Evolutionary conservation across 2,329 filamentous ascomycete species (phyloP), one percentile per base, ranked within the genome.

Genomic region (Diaporthe vaccinii): DNA sequence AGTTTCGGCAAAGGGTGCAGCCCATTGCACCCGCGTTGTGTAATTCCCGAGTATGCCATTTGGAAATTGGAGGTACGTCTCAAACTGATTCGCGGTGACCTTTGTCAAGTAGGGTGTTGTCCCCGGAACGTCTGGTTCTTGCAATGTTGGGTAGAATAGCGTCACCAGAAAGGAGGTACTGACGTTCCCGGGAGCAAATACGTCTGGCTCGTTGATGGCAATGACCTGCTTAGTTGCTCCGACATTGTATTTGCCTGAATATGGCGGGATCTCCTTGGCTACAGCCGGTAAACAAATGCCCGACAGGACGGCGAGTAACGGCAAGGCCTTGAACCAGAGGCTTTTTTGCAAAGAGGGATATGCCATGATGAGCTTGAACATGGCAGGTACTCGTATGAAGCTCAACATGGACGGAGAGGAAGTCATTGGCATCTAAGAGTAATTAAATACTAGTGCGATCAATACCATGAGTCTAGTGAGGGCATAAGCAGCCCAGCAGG

Each of bases 181-280:
- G 39, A 72, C n/a, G 15, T 72, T 72, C 3, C 55, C 69, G 6
- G 69, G 69, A 25, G 69, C 69, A 17, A 72, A 61, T 3, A 46
- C 39, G 17, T 57, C 51, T 6, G 34, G 28, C 15, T 58, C 28
- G 15, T 51, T 49, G 36, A 49, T 59, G 31, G 69, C 51, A 28
- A 72, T 72, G 20, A 61, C 55, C 14, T 58, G n/a, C 20, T 72
- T 72, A 2, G 39, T 49, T 20, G 28, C 55, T 0, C 55, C 69
- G 28, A 72, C 69, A 14, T 72, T 72, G 69, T 72, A 72, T 61
- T 49, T 72, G 8, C 69, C 69, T 14, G 69, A 59, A 25, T 72
- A 72, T 20, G 55, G 69, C 6, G 69, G 39, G 14, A 72, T 72
- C 41, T 72, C 69, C 31, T 51, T 14, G 6, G 62, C 22, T 12